phyloP scores from a whole-genome alignment of 106 monocot species.

The Dioscorea alata region DNA sequence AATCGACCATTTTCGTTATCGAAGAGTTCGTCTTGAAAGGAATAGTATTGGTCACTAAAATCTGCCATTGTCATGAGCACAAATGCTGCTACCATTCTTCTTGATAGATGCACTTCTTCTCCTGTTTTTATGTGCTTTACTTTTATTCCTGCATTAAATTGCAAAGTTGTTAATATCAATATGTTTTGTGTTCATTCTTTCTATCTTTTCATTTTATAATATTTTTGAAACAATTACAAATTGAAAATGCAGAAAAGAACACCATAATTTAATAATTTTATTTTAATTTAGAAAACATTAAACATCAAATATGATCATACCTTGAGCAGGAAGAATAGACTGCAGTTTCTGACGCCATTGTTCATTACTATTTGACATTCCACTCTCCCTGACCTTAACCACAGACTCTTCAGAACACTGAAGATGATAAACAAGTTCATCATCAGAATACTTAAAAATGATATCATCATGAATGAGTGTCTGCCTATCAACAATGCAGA shows the following conservation, averaged over 20 bases:
- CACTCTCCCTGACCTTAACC: conserved; percentile 11
- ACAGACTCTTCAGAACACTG: conserved; percentile 20
- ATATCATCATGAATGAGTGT: conserved; percentile 75
- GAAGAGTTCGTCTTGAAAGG: conserved; percentile 71
- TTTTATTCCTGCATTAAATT: too few relatives aligned
- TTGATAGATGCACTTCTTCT: conserved; percentile 22
- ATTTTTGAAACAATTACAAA: too few relatives aligned
- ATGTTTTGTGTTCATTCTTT: too few relatives aligned
- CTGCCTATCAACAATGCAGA: conserved; percentile 83
- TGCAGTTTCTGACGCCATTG: conserved; percentile 52
- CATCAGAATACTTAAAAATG: conserved; percentile 62
- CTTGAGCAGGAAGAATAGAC: conserved; percentile 38
- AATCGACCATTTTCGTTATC: conserved; percentile 55
- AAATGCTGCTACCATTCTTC: conserved; percentile 30
- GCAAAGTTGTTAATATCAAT: too few relatives aligned
- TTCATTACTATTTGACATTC: conserved; percentile 12
- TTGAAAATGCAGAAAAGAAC: too few relatives aligned
- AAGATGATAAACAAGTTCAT: conserved; percentile 48
- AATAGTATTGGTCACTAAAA: conserved; percentile 77
- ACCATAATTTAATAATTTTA: too few relatives aligned
- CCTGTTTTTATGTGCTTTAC: conserved; percentile 67
- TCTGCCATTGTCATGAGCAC: conserved; percentile 79
- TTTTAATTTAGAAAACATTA: too few relatives aligned
- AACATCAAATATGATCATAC: too few relatives aligned
- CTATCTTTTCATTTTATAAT: too few relatives aligned